Conservation (phyloP, 257 asterid species). For the Plantago ovata region DNA sequence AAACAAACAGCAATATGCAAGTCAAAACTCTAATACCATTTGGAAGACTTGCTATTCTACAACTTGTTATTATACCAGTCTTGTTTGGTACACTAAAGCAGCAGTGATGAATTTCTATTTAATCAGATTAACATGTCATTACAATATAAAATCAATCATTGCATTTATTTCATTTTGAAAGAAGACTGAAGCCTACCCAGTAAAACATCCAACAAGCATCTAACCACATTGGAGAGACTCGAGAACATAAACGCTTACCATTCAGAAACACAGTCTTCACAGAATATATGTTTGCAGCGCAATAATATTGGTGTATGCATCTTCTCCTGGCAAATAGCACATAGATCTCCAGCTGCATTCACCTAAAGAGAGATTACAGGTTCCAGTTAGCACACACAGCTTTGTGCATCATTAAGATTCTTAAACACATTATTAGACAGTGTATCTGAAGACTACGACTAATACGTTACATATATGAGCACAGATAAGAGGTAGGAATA, state of each 20-base stretch:
- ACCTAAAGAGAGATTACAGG: conserved; percentile 33
- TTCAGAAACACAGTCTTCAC: conserved; percentile 77
- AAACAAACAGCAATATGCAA: too few relatives aligned
- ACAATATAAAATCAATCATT: too few relatives aligned
- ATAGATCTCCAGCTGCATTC: conserved; percentile 59
- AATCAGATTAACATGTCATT: too few relatives aligned
- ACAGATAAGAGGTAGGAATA: too few relatives aligned
- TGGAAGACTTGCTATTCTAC: too few relatives aligned
- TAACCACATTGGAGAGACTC: background rate
- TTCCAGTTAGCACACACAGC: conserved; percentile 5
- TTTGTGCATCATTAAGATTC: background rate
- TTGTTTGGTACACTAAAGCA: too few relatives aligned
- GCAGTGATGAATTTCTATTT: too few relatives aligned
- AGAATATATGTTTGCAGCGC: conserved; percentile 65
- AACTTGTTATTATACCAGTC: too few relatives aligned
- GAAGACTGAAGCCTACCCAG: too few relatives aligned
- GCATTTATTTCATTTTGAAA: background rate
- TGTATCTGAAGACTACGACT: background rate
- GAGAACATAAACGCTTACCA: conserved; percentile 36
- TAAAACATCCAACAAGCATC: background rate
- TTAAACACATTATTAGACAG: background rate
- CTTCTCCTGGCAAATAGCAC: conserved; percentile 81
- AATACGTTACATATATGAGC: too few relatives aligned
- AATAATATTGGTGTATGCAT: conserved; percentile 56
- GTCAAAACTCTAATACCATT: too few relatives aligned